phyloP scores from a whole-genome alignment of 495 filamentous ascomycete genomes.

The Penicillium antarcticum region DNA sequence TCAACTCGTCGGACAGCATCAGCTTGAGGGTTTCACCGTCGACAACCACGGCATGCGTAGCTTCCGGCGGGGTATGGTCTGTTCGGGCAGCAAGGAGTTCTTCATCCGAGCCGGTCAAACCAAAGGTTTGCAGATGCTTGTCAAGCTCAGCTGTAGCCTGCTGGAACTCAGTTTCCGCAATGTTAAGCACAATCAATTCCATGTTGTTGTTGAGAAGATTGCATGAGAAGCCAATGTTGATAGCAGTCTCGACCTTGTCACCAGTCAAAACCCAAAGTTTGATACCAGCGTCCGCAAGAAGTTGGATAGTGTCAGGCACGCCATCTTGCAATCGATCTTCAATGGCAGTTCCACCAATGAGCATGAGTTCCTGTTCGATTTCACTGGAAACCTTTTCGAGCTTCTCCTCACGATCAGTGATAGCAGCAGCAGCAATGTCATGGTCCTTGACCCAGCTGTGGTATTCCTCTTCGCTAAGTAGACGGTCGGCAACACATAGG shows the following conservation, averaged over 20 bases:
- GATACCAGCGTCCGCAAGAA: slow-evolving; percentile 92
- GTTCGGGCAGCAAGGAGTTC: slow-evolving; percentile 75
- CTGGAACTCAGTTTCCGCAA: slow-evolving; percentile 67
- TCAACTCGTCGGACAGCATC: slow-evolving; percentile 76
- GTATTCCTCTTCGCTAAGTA: slow-evolving; percentile 84
- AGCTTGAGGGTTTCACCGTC: slow-evolving; percentile 93
- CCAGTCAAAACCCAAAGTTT: slow-evolving; percentile 99
- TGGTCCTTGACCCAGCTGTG: slow-evolving; percentile 80
- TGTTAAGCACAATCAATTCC: slow-evolving; percentile 91
- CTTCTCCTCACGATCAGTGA: slow-evolving; percentile 89
- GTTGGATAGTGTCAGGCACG: slow-evolving; percentile 91
- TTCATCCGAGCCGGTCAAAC: slow-evolving; percentile 80
- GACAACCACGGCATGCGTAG: slow-evolving; percentile 95
- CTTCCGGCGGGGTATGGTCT: slow-evolving; percentile 77
- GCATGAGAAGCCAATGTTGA: slow-evolving; percentile 99
- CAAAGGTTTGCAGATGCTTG: slow-evolving; percentile 66
- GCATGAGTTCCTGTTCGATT: slow-evolving; percentile 85
- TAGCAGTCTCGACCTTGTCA: slow-evolving; percentile 98
- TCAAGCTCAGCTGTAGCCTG: slow-evolving; percentile 68
- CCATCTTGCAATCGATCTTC: slow-evolving; percentile 97
- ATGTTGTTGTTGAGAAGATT: slow-evolving; percentile 96
- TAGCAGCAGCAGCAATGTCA: slow-evolving; percentile 78
- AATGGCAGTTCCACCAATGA: slow-evolving; percentile 95
- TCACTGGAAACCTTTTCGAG: slow-evolving; percentile 83
- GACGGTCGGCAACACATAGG: slow-evolving; percentile 87